Evolutionary conservation across 169 alveolate species (phyloP), one percentile per base, ranked within the genome.

Genomic region (Cryptosporidium parvum): DNA sequence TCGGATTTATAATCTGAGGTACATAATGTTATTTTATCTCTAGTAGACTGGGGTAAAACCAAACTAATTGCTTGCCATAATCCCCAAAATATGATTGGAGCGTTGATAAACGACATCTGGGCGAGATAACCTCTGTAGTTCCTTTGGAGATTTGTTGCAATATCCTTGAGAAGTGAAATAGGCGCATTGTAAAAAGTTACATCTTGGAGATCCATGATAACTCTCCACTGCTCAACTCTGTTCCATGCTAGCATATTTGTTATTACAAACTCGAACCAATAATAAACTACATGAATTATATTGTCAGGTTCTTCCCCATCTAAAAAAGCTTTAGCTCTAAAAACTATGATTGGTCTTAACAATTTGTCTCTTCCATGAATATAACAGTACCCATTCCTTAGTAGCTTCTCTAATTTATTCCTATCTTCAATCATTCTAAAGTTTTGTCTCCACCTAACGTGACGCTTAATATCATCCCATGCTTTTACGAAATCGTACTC

Each of bases 171-270:
- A 31, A 69, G 91, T 52, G 91, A 85, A 39, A 91, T 61, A 0
- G 95, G 95, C 8, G 93, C 86, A 56, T 85, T 70, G 68, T 80
- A 70, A 35, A 85, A 85, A 68, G 93, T 67, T 53, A 92, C 91
- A 71, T 91, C 92, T 23, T 91, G 92, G 68, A 93, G 85, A 35
- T 93, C 95, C 69, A 93, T 85, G 18, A 93, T 53, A 26, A 93
- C 95, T 21, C 95, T 84, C 95, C 95, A 93, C 71, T 93, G 95
- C 14, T 93, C 95, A 70, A 93, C 94, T 48, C 71, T 68, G 71
- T 93, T 91, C 91, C 92, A 91, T 45, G 91, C 94, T 59, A 93
- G 91, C 93, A 93, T 62, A 52, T 71, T 91, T 67, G 69, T 91
- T 53, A 91, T 73, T 26, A 89, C 72, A 52, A 84, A 86, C 86